Evolutionary conservation across 352 stramenopile species (phyloP), one percentile per base, ranked within the genome.

Genomic region (Phytophthora colocasiae): DNA sequence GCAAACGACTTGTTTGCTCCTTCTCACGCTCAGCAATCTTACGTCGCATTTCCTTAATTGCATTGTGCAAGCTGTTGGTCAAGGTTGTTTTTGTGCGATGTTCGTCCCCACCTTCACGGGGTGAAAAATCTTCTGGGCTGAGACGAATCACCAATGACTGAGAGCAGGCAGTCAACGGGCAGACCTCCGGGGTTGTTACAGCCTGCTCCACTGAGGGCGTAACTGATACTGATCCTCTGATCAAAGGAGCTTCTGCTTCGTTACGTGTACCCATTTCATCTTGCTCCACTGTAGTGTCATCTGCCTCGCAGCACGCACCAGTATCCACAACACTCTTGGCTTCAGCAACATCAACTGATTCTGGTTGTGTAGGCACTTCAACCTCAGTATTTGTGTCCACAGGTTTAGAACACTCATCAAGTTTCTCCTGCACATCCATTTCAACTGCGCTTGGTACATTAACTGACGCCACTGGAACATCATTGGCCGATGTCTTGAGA

Each of bases 71-170:
- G 22, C 56, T 60, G 15, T 48, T 61, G 6, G 51, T 53, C 15
- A 38, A 14, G 12, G 55, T 54, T 7, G 58, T 9, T 24, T 69
- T 67, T 1, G 26, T 17, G n/a, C 41, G 41, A 53, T 26, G 56
- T 14, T 62, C 48, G 15, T 69, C 63, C 31, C 45, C 52, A 61
- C 52, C 51, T 56, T 75, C 38, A 39, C 36, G 45, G 14, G 71
- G 67, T 12, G 55, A 79, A 52, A 76, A 86, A 47, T 93, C 85
- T 29, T 89, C 81, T 12, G 69, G 57, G 3, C 63, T 84, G 15
- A 95, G 53, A 2, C 67, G 72, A 58, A 95, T 93, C 46, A 95
- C 83, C 15, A 92, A 15, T 11, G 81, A 91, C 67, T 95, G 82
- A 11, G 70, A 79, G 17, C 73, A 75, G 2, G 84, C 86, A n/a